Evolutionary conservation across 176 grass and related monocot genomes (phyloP).

Genomic region (Panicum miliaceum): DNA sequence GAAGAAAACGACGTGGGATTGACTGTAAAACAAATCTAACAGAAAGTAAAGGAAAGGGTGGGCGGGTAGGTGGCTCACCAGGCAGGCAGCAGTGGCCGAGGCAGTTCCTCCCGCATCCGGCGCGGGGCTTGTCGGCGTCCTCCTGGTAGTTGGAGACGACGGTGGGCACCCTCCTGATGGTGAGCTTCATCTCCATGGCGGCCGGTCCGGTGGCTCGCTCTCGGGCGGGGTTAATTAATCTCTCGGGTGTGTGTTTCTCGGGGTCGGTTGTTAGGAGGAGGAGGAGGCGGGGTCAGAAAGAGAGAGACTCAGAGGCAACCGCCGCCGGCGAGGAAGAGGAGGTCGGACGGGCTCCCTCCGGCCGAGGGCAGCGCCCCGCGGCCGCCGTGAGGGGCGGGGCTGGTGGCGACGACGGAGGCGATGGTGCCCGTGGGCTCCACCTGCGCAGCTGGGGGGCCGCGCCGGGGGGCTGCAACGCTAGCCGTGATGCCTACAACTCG

Average conservation of each 20-base stretch:
- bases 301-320: slow-evolving; percentile 46
- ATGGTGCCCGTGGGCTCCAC: slow-evolving; percentile 70
- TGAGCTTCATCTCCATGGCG: slow-evolving; percentile 72
- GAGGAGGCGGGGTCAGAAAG: neutral
- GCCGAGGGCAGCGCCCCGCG: slow-evolving; percentile 92
- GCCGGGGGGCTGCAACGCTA: slow-evolving; percentile 78
- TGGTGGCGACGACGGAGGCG: slow-evolving; percentile 30
- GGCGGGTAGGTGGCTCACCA: slow-evolving; percentile 43
- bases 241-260: slow-evolving; percentile 28
- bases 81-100: slow-evolving; percentile 93
- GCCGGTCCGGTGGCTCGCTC: neutral
- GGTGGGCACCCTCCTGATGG: slow-evolving; percentile 94
- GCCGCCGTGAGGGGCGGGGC: slow-evolving; percentile 88
- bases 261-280: neutral
- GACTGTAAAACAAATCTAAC: neutral
- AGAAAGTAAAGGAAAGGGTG: neutral
- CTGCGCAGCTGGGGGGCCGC: slow-evolving; percentile 71
- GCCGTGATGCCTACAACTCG: slow-evolving; percentile 89
- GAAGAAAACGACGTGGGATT: slow-evolving; percentile 23
- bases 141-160: slow-evolving; percentile 97
- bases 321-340: slow-evolving; percentile 98
- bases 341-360: slow-evolving; percentile 93
- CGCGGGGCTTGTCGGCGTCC: slow-evolving; percentile 40
- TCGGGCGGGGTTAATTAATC: neutral
- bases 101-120: slow-evolving; percentile 79